Evolutionary conservation across 179 eudicot genomes (phyloP), one percentile per base, ranked within the genome.

Genomic region (Amaranthus tricolor): DNA sequence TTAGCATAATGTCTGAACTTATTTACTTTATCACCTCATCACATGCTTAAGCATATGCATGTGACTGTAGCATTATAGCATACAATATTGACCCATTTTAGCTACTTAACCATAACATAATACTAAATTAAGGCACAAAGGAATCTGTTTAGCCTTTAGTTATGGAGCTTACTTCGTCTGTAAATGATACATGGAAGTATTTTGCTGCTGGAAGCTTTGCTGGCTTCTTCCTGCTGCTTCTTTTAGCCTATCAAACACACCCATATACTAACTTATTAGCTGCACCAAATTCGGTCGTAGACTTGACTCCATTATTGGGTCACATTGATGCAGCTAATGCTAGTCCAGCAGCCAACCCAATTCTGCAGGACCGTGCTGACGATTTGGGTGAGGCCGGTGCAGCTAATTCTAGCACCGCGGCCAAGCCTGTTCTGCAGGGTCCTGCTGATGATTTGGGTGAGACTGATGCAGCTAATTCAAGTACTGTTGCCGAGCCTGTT

Each of bases 161-260:
- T 62, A 85, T 81, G 88, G 84, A 85, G 74, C 56, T 58, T 3
- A 64, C 45, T 54, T 77, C 84, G 64, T 68, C 80, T 70, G 77
- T 78, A 8, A 77, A 80, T 14, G 73, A 74, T 49, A 73, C 83
- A 13, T 85, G 85, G 85, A 83, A 80, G 78, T 69, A 81, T 19
- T 83, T 79, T 59, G 70, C 78, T 45, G 58, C 78, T 9, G 82
- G 76, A 0, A 76, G 87, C 74, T 13, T 81, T 40, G 21, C 71
- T 51, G 77, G 82, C 7, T 79, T 68, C 71, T 64, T 73, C 24
- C 16, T 81, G 66, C 55, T 83, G 53, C 63, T 78, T 15, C 56
- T 77, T 10, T 70, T 62, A 9, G 62, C 72, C 19, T 62, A 74
- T 52, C 66, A 64, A 53, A 53, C 59, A 7, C 72, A 66, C 15